These are phyloP conservation scores for Dactylellina drechsleri DNA, from an alignment of 2,329 filamentous ascomycete genomes.

Conservation along the genomic window DNA sequence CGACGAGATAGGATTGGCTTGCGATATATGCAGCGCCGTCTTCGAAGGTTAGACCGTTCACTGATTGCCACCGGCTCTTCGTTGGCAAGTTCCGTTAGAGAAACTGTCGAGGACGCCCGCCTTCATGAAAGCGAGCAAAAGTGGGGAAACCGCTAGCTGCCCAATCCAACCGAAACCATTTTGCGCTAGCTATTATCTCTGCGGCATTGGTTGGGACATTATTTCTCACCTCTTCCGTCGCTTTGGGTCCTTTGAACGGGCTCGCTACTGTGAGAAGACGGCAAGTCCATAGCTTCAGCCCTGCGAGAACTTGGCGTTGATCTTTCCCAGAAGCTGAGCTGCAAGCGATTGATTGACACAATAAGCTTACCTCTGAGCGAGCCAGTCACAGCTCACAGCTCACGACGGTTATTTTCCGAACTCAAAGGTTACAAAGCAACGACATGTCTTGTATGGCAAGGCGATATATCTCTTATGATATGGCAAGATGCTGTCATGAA, in stretches of 20 bases:
- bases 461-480: neutral
- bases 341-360: slow-evolving; percentile 43
- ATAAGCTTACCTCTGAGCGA: slow-evolving; percentile 52
- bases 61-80: slow-evolving; percentile 24
- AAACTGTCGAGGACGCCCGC: neutral
- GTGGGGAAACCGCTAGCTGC: neutral
- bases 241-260: slow-evolving; percentile 7
- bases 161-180: slow-evolving; percentile 4
- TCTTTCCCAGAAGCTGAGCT: slow-evolving; percentile 41
- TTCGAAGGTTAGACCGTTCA: slow-evolving; percentile 16
- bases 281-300: slow-evolving; percentile 40
- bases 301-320: slow-evolving; percentile 42
- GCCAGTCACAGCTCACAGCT: slow-evolving; percentile 15
- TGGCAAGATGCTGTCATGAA: slow-evolving; percentile 18
- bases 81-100: slow-evolving; percentile 49
- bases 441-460: neutral
- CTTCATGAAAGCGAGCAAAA: too few species aligned
- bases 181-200: neutral
- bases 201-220: slow-evolving; percentile 22
- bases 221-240: slow-evolving; percentile 16
- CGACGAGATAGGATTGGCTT: slow-evolving; percentile 34
- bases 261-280: slow-evolving; percentile 30
- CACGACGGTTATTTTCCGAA: slow-evolving; percentile 31
- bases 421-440: slow-evolving; percentile 15
- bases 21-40: too few species aligned